A percentile compares a stretch with the other conserved stretches of the same genome.
These are phyloP conservation scores for Meyerozyma sp. DNA, from an alignment of 1,139 yeast species.

Conservation along the genomic window DNA sequence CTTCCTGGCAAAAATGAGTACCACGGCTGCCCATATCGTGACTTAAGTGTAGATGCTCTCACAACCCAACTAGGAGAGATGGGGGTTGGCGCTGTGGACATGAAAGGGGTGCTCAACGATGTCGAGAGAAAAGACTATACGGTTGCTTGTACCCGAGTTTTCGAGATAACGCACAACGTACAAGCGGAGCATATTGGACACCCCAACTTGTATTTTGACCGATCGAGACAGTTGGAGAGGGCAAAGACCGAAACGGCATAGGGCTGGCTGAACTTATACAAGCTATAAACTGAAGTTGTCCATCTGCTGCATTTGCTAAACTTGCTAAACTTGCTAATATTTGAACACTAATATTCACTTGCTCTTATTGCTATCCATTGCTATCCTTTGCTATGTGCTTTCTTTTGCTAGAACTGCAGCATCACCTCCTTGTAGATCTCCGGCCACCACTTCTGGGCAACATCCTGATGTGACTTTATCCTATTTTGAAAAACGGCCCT, in stretches of 20 bases:
- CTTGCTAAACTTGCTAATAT: neutral
- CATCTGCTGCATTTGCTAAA: neutral
- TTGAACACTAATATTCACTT: neutral
- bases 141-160: constrained; percentile 84
- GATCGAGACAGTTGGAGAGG: constrained; percentile 49
- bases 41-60: constrained; percentile 59
- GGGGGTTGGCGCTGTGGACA: constrained; percentile 67
- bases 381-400: neutral
- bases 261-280: neutral
- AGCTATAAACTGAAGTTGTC: too few relatives aligned
- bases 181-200: constrained; percentile 66
- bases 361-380: neutral
- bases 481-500: constrained; percentile 59
- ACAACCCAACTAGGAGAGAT: constrained; percentile 50
- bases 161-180: constrained; percentile 67
- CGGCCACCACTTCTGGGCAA: constrained; percentile 61
- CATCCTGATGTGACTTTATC: constrained; percentile 64
- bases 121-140: constrained; percentile 67
- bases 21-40: constrained; percentile 94
- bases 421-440: constrained; percentile 34
- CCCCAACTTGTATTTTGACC: constrained; percentile 84
- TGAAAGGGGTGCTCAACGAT: constrained; percentile 60
- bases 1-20: constrained; percentile 66
- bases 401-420: constrained; percentile 7
- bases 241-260: constrained; percentile 5